Base-by-base conservation (phyloP, 768 basidiomycete genomes). In the Calocera viscosa region DNA sequence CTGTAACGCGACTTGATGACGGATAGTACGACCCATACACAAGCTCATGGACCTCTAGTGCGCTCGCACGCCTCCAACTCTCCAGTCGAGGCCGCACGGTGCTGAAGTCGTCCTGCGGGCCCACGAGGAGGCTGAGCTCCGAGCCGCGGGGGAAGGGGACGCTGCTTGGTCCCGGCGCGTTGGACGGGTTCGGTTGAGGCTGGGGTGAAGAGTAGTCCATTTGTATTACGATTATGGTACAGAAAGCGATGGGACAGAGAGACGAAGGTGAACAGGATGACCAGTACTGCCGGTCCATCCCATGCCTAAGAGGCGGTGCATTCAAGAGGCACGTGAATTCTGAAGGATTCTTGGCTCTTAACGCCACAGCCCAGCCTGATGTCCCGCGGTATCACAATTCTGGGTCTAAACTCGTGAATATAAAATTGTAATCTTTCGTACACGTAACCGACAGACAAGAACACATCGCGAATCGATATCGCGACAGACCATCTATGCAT, bases 11-110 rank as follows among this genome's bases (percentile, higher is more conserved):
- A 22, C 53, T 32, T 2, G 11, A 2, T 19, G 26, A 26, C 8
- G 53, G 16, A 32, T 60, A 10, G 30, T 60, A 60, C 26, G 49
- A 40, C 19, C 86, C 85, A 67, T 89, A 88, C 64, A 89, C 86
- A 41, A 83, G 81, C 68, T 85, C 82, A 72, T 88, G 87, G 32
- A 89, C 83, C 68, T 90, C 86, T 10, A 87, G 75, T 17, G 87
- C 84, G 1, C 84, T 84, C 1, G 83, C 76, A 40, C 85, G 82
- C 67, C 72, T 82, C 72, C 71, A 82, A 76, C 73, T 78, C 30
- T 60, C 53, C 10, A 60, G 30, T 26, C 53, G 24, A 26, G 53
- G 53, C 24, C 53, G 53, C 2, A 22, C 30, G 24, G 19, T 24
- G 43, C 19, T 47, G 53, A 28, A 60, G 30, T 60, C 53, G 26